phyloP scores from a whole-genome alignment of 441 rosid species.

The Populus trichocarpa region DNA sequence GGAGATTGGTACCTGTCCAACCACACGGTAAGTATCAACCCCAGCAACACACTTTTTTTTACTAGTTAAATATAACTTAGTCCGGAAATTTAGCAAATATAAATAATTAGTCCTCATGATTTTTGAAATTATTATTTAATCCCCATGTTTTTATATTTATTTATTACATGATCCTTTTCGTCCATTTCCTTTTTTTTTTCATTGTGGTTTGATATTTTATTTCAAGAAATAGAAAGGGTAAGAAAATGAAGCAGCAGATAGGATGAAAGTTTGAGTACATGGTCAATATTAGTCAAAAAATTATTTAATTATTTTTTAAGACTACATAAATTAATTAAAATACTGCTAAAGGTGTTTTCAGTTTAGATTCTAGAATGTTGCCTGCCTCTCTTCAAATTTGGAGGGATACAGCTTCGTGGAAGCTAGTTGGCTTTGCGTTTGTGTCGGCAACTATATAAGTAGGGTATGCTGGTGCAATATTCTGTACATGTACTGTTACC shows the following conservation, averaged over 20 bases:
- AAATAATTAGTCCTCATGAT: background rate
- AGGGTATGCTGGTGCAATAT: no score
- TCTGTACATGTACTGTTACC: no score
- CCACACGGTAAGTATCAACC: constrained; percentile 54
- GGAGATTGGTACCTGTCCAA: constrained; percentile 87
- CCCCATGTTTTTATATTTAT: no score
- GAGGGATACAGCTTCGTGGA: background rate
- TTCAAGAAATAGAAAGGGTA: background rate
- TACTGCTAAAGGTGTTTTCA: background rate
- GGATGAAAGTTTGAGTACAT: background rate
- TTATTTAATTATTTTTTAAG: no score
- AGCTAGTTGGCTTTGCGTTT: background rate
- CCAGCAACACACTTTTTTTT: background rate
- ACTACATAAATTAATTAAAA: no score
- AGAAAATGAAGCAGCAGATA: background rate
- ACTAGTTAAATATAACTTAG: background rate
- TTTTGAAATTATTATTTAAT: background rate
- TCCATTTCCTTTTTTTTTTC: background rate
- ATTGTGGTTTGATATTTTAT: background rate
- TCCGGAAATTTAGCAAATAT: no score
- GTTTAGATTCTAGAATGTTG: background rate
- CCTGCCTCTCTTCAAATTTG: background rate
- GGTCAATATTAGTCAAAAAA: background rate
- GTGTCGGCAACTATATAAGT: no score
- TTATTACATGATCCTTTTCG: background rate